Evolutionary conservation across 1,139 yeast species (phyloP).

Genomic region (Diutina sp.): DNA sequence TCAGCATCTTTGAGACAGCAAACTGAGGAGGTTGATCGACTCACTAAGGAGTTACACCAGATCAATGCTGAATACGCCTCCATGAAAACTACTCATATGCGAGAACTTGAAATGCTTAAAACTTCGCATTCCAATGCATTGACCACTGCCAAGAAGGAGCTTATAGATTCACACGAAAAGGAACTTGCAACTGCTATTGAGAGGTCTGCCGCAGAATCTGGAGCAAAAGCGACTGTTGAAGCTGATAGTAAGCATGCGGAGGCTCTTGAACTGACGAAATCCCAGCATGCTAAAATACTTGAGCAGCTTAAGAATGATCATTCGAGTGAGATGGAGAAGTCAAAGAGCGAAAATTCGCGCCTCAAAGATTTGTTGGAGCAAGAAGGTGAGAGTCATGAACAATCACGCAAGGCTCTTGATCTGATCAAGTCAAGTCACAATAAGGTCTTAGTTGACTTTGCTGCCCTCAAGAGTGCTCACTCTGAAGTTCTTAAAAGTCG

Average conservation of each 20-base stretch:
- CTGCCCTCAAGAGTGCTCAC: neutral
- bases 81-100: neutral
- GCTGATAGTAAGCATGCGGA: neutral
- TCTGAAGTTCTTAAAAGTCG: neutral
- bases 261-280: neutral
- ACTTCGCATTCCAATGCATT: neutral
- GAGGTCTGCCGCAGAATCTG: neutral
- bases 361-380: neutral
- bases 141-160: neutral
- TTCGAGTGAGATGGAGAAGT: neutral
- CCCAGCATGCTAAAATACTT: neutral
- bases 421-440: neutral
- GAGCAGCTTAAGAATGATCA: neutral
- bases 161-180: neutral
- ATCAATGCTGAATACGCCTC: neutral
- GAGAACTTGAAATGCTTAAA: neutral
- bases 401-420: neutral
- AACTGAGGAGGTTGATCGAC: neutral
- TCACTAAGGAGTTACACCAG: neutral
- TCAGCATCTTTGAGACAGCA: neutral
- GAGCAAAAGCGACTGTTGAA: neutral
- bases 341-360: neutral
- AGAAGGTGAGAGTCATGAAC: neutral
- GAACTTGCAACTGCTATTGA: neutral
- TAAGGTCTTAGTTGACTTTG: neutral